A percentile compares a stretch with the other conserved stretches of the same genome.
phyloP scores from a whole-genome alignment of 176 grass and related monocot genomes.

The Avena atlantica region DNA sequence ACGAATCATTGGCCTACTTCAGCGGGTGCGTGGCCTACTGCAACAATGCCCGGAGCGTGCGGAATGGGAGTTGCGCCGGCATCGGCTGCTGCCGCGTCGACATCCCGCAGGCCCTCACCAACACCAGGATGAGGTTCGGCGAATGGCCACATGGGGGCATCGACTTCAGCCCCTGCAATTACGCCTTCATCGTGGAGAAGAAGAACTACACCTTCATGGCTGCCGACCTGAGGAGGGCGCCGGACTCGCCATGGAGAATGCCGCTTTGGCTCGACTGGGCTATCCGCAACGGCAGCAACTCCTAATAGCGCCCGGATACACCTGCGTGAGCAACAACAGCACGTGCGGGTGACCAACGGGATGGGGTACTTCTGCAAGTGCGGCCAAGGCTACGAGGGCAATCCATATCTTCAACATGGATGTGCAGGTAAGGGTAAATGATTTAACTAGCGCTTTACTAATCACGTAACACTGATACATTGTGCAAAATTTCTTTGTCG shows the following conservation, averaged over 20 bases:
- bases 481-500: no score
- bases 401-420: background rate
- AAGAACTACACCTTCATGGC: background rate
- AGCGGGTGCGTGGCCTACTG: slow-evolving; percentile 16
- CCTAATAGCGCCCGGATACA: slow-evolving; percentile 14
- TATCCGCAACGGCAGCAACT: background rate
- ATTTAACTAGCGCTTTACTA: no score
- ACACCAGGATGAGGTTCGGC: background rate
- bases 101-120: background rate
- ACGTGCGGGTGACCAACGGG: background rate
- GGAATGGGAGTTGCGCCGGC: background rate
- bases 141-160: background rate
- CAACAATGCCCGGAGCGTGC: background rate
- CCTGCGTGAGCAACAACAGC: slow-evolving; percentile 29
- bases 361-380: slow-evolving; percentile 19
- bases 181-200: slow-evolving; percentile 25
- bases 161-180: background rate
- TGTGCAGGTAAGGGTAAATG: background rate
- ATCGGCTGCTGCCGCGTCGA: background rate
- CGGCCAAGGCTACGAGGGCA: slow-evolving; percentile 21
- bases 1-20: background rate
- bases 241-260: background rate
- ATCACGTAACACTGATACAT: no score
- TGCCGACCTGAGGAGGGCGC: background rate
- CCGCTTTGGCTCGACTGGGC: slow-evolving; percentile 28